phyloP scores from a whole-genome alignment of 2,329 filamentous ascomycete genomes.

The Penicillium sp. region DNA sequence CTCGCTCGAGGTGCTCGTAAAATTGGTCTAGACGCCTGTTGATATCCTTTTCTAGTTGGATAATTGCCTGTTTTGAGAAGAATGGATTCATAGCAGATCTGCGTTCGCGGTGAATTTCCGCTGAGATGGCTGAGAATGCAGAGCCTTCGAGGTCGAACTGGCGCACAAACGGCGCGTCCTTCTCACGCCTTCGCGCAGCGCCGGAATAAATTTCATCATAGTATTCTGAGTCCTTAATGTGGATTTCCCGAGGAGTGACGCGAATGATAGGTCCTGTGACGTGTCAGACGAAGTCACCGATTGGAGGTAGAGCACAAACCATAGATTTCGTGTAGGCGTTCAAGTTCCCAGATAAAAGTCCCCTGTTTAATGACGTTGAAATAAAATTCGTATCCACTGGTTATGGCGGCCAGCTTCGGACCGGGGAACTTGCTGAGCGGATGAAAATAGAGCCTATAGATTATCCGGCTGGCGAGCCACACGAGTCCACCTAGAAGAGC shows the following conservation, averaged over 20 bases:
- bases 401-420: conserved; percentile 36
- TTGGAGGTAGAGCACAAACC: conserved; percentile 34
- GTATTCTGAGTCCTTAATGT: conserved; percentile 39
- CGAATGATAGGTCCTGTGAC: conserved; percentile 38
- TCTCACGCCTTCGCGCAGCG: conserved; percentile 30
- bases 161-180: conserved; percentile 20
- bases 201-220: conserved; percentile 39
- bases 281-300: too few species aligned
- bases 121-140: not conserved
- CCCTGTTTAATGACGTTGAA: conserved; percentile 39
- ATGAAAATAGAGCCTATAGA: conserved; percentile 39
- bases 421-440: conserved; percentile 39
- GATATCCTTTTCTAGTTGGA: not conserved
- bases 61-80: not conserved
- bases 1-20: not conserved
- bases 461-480: conserved; percentile 6
- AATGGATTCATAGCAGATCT: not conserved
- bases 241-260: conserved; percentile 38
- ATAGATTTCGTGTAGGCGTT: conserved; percentile 40
- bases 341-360: conserved; percentile 38
- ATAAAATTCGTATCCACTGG: conserved; percentile 40
- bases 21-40: not conserved
- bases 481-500: not conserved
- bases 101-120: not conserved
- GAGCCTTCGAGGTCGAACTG: not conserved